Base-by-base conservation (phyloP, 371 early-diverging fungal genomes). In the Dichotomocladium elegans region DNA sequence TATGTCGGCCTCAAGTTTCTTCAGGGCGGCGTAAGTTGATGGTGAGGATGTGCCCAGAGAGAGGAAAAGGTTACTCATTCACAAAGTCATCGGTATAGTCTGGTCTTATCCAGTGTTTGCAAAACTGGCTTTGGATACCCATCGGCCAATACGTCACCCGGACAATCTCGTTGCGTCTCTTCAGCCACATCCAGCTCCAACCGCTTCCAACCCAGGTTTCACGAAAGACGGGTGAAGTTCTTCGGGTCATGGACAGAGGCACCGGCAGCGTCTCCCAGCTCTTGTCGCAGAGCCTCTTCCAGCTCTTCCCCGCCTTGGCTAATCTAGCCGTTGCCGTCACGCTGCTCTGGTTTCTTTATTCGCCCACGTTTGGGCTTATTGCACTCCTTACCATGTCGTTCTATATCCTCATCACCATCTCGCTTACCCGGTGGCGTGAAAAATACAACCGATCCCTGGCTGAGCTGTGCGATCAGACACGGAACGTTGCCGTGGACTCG, bases 211-310 rank as follows among this genome's bases (percentile, higher is more conserved):
- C 86, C 58, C 95, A 96, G 57, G 79, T 94, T 47, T 89, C 86
- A 50, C 85, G 95, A 47, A 95, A 95, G 64, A 96, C 97, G 0
- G 94, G 95, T 17, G 95, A 94, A 58, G 87, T 90, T 19, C 68
- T 92, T 35, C 79, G 91, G 8, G 85, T 90, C 9, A 77, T 88
- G 81, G 96, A 97, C 63, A 85, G 95, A 10, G 98, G 96, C 25
- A 89, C 88, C 11, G 71, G 71, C 19, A 82, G 85, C 22, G 85
- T 94, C 17, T 85, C 86, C 4, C 87, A 88, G 15, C 68, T 97
- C 4, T 64, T 97, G 30, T 82, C 83, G 3, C 89, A 87, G 27
- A 68, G 95, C 9, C 66, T 93, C 4, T 95, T 96, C 73, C 91
- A 93, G 58, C 86, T 97, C 42, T 57, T 92, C 10, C 98, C 98